Evolutionary conservation across 192 early-diverging fungal species (phyloP).

Genomic region (Spizellomyces sp.): DNA sequence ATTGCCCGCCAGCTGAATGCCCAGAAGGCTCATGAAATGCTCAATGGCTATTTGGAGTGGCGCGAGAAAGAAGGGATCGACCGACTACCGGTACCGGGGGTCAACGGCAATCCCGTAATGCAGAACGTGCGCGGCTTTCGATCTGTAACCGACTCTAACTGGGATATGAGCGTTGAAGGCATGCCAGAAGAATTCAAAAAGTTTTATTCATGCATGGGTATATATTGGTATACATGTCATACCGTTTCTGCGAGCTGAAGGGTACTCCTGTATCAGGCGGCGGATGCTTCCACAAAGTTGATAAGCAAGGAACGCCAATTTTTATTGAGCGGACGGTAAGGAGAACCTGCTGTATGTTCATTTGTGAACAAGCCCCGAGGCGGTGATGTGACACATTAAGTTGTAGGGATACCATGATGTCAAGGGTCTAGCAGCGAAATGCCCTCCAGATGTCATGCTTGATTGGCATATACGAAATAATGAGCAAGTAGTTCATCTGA

Average conservation of each 20-base stretch:
- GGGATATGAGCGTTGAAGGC: constrained; percentile 18
- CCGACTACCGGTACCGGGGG: constrained; percentile 32
- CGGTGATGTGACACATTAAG: neutral
- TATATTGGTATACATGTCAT: neutral
- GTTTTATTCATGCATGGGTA: constrained; percentile 33
- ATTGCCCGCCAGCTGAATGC: constrained; percentile 38
- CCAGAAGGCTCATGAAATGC: constrained; percentile 34
- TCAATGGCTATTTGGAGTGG: constrained; percentile 33
- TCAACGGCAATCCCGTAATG: constrained; percentile 28
- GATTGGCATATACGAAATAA: constrained; percentile 40
- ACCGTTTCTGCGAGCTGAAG: neutral
- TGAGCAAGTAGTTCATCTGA: constrained; percentile 12
- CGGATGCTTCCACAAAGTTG: constrained; percentile 42
- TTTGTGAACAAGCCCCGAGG: neutral
- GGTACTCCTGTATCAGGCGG: constrained; percentile 11
- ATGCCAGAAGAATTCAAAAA: constrained; percentile 35
- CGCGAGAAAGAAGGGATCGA: constrained; percentile 37
- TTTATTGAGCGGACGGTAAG: constrained; percentile 38
- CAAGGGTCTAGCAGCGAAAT: constrained; percentile 33
- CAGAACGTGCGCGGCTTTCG: constrained; percentile 33
- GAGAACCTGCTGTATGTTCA: neutral
- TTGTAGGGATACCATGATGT: constrained; percentile 29
- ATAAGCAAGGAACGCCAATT: constrained; percentile 36
- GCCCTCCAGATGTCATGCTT: constrained; percentile 14
- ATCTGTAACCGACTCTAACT: constrained; percentile 29